Evolutionary conservation across 2,329 filamentous ascomycete species (phyloP).

Genomic region (Cladosporium cucumerinum): DNA sequence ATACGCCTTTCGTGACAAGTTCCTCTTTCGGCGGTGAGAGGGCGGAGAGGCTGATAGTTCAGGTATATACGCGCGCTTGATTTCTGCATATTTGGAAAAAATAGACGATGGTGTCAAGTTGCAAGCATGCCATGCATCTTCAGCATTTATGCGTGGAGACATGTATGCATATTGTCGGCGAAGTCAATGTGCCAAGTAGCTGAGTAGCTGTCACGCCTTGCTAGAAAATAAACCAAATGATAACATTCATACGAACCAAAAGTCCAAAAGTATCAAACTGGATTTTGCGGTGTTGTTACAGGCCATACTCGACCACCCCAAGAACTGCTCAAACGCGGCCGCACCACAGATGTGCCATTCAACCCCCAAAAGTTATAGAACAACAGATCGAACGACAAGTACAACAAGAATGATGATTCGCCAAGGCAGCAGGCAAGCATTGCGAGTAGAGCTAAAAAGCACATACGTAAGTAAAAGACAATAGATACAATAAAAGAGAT

Average conservation of each 20-base stretch:
- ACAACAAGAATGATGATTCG: not conserved
- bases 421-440: not conserved
- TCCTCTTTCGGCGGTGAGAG: not conserved
- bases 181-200: not conserved
- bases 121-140: not conserved
- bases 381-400: not conserved
- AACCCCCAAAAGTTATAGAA: not conserved
- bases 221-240: no score
- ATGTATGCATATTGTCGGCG: no score
- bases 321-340: not conserved
- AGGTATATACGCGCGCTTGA: no score
- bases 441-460: not conserved
- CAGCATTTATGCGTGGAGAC: not conserved
- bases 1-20: not conserved
- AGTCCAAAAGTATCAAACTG: not conserved
- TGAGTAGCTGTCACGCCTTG: no score
- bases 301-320: not conserved
- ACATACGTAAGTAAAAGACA: not conserved
- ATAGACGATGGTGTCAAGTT: not conserved
- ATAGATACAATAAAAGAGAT: not conserved
- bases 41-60: not conserved
- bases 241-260: no score
- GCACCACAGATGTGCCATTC: not conserved
- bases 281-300: not conserved
- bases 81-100: no score